Base-by-base conservation (phyloP, 495 filamentous ascomycete genomes). In the Acidiella bohemica region DNA sequence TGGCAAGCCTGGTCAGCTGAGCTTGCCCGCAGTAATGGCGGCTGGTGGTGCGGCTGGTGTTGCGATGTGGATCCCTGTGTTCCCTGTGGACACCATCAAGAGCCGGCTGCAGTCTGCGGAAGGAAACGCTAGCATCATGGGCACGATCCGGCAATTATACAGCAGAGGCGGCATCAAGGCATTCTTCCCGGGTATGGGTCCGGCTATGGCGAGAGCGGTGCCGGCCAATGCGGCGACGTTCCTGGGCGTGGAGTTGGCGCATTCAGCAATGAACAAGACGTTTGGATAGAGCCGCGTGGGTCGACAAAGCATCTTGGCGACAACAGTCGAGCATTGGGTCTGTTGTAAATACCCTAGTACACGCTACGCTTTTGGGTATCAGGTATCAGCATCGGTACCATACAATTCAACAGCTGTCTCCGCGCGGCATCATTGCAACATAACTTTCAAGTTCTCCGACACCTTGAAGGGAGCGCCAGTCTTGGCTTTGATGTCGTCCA, bases 21-120 rank as follows among this genome's bases (percentile, higher is more conserved):
- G 81, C 37, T 60, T 96, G 45, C 58, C 71, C 3, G 92, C 90
- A 3, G 73, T 99, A n/a, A 76, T 83, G 46, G 68, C 73, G 25
- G 90, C 90, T 0, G 90, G 90, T 43, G 90, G 83, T 32, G 80
- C 76, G 0, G 90, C 90, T 0, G 90, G 90, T 53, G 76, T 99
- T 33, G 86, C 90, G 17, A 99, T 99, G 92, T 99, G 90, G 90
- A 83, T 95, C 45, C 84, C 93, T 18, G 86, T 99, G 14, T 99
- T 99, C 72, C 90, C 90, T 4, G 69, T 99, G 39, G 90, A 99
- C 54, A 99, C 90, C 0, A 76, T 99, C 60, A 99, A 99, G 73
- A 84, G 76, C 41, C 68, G 87, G 36, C 59, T 99, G 59, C 90
- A 99, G 71, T 90, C 84, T 29, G 83, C 84, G 18, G 82, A 90